Percentiles rank a stretch among this genome's conserved stretches.
phyloP scores from a whole-genome alignment of 2,329 filamentous ascomycete genomes.

The Paraphoma sp. region DNA sequence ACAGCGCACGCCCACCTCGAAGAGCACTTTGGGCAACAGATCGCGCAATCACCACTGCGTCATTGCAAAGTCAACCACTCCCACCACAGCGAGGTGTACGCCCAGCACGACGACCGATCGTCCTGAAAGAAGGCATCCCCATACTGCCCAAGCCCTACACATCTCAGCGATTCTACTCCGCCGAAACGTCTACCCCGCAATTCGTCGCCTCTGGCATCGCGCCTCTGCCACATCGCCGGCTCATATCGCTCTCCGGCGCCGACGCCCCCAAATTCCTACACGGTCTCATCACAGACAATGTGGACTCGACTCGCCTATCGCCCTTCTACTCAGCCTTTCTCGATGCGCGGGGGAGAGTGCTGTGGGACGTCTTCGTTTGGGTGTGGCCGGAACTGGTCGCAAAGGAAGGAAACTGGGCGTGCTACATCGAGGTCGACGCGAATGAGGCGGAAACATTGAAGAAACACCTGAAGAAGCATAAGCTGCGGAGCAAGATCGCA shows the following conservation, averaged over 20 bases:
- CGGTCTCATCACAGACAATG: conserved; percentile 80
- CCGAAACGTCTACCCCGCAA: conserved; percentile 22
- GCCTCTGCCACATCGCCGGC: conserved; percentile 72
- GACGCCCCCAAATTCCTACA: conserved; percentile 88
- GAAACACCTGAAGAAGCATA: conserved; percentile 83
- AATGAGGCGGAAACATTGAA: conserved; percentile 67
- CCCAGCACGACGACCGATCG: too few relatives aligned
- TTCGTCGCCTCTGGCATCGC: conserved; percentile 56
- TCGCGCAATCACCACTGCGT: conserved; percentile 15
- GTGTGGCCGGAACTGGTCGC: conserved; percentile 29
- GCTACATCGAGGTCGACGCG: conserved; percentile 84
- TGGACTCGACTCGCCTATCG: conserved; percentile 55
- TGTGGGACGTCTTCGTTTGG: conserved; percentile 93
- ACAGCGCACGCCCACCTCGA: conserved; percentile 3
- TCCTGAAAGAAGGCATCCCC: too few relatives aligned
- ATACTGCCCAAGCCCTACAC: background rate
- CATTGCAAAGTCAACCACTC: conserved; percentile 6
- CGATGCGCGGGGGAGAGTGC: conserved; percentile 78
- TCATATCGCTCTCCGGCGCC: conserved; percentile 79
- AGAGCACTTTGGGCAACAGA: conserved; percentile 6
- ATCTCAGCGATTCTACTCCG: conserved; percentile 7
- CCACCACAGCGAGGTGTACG: conserved; percentile 26
- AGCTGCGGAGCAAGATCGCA: conserved; percentile 79
- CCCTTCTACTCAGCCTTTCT: conserved; percentile 79
- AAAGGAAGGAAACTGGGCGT: conserved; percentile 56